Evolutionary conservation across 129 eudicot species (phyloP), one percentile per base, ranked within the genome.

Genomic region (Lactuca saligna): DNA sequence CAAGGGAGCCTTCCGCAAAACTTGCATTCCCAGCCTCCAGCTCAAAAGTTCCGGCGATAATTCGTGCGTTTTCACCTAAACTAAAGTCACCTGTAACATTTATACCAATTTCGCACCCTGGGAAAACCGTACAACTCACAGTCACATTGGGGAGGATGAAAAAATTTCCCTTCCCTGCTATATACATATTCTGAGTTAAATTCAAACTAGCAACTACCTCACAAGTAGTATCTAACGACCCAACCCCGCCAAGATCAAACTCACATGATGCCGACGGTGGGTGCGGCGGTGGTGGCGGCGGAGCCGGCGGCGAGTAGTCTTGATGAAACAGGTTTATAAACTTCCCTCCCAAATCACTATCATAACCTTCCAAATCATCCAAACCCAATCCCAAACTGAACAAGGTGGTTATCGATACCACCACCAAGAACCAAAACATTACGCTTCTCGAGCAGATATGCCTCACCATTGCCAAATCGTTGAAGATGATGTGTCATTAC

Each of bases 251-350:
- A 3, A 93, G 83, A 66, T 85, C 99, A 62, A 75, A 81, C 81
- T 87, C 93, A 62, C 99, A 93, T 2, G 90, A 68, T 5, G 82
- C 85, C 64, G 96, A 82, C 41, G 99, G 97, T 34, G 89, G 99
- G 29, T 82, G 97, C 41, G 95, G 97, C 68, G 99, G 95, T 2
- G 99, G 99, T 3, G 99, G 99, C 1, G 99, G 99, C 17, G 99
- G 99, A 48, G 97, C 82, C 34, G 99, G 99, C 37, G 99, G 99
- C 6, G 97, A 82, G 79, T 93, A 93, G 57, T 93, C 96, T 48
- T 93, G 95, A 60, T 79, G 98, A 66, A 88, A 86, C 11, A 91
- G 50, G 3, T 31, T 42, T 12, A 68, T 9, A 29, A 76, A 53
- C 17, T 41, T n/a, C 29, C 66, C 79, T 55, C 66, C 50, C 41